Conservation (phyloP, 495 filamentous ascomycete genomes). For the Friedmanniomyces simplex region DNA sequence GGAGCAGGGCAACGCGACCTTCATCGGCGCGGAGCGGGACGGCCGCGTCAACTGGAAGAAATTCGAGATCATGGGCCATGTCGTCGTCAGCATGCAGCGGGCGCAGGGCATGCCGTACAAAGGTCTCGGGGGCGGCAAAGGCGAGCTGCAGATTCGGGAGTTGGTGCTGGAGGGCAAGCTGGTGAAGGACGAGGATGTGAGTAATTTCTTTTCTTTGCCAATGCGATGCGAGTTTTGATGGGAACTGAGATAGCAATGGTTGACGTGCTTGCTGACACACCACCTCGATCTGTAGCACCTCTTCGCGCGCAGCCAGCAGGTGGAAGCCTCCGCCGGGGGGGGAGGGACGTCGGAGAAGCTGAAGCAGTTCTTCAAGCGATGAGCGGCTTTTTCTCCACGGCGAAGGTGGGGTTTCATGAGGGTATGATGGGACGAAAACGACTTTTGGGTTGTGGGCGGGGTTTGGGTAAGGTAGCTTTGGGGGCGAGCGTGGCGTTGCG, state of each 20-base stretch:
- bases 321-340: slow-evolving; percentile 15
- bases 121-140: slow-evolving; percentile 41
- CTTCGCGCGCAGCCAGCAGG: slow-evolving; percentile 21
- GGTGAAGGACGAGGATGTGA: slow-evolving; percentile 50
- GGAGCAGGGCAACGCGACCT: slow-evolving; percentile 84
- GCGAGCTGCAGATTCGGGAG: slow-evolving; percentile 50
- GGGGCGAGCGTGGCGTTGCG: background rate
- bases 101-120: slow-evolving; percentile 80
- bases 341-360: slow-evolving; percentile 13
- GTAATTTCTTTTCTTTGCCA: too few relatives aligned
- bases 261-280: slow-evolving; percentile 14
- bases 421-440: background rate
- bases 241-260: too few relatives aligned
- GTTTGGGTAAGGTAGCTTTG: background rate
- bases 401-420: too few relatives aligned
- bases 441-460: background rate
- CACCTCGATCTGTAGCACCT: slow-evolving; percentile 13
- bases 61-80: slow-evolving; percentile 90
- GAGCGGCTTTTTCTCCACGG: too few relatives aligned
- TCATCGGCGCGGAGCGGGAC: slow-evolving; percentile 50
- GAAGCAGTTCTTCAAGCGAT: slow-evolving; percentile 22
- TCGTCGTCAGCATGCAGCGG: slow-evolving; percentile 77
- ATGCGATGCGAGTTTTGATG: too few relatives aligned
- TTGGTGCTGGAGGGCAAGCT: slow-evolving; percentile 60
- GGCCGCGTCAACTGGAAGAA: slow-evolving; percentile 81